A percentile compares a stretch with the other conserved stretches of the same genome.
Evolutionary conservation across 805 yeast genomes (phyloP).

Genomic region (Starmerella etchellsii): DNA sequence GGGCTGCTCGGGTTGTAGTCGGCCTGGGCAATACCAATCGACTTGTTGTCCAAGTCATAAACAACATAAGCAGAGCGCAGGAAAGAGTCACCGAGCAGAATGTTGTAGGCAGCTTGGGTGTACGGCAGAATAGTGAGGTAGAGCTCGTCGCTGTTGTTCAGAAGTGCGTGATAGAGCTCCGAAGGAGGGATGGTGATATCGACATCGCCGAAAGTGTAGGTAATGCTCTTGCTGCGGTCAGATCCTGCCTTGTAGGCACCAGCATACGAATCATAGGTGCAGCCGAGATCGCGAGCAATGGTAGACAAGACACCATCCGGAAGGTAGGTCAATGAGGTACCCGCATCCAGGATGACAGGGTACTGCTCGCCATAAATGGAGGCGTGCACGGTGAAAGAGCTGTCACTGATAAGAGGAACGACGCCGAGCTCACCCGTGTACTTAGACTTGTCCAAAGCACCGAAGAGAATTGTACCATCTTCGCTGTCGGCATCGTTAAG

Average conservation of each 20-base stretch:
- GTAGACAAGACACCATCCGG: constrained; percentile 22
- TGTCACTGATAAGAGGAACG: constrained; percentile 9
- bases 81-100: constrained; percentile 45
- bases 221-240: neutral
- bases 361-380: constrained; percentile 6
- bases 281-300: constrained; percentile 11
- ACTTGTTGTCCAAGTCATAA: constrained; percentile 44
- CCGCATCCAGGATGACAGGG: constrained; percentile 35
- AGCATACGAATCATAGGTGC: constrained; percentile 4
- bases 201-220: constrained; percentile 11
- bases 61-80: constrained; percentile 53
- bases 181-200: constrained; percentile 18
- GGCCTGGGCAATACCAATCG: constrained; percentile 46
- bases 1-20: constrained; percentile 21
- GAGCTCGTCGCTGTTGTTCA: neutral
- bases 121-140: constrained; percentile 13
- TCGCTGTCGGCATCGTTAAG: constrained; percentile 23
- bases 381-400: constrained; percentile 12
- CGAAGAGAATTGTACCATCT: constrained; percentile 31
- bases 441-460: constrained; percentile 56
- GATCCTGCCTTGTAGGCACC: neutral
- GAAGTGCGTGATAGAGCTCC: constrained; percentile 15
- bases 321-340: constrained; percentile 38
- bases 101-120: constrained; percentile 19
- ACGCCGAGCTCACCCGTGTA: constrained; percentile 35